Evolutionary conservation across 345 rosid genomes (phyloP).

Genomic region (Carallia pectinifolia): DNA sequence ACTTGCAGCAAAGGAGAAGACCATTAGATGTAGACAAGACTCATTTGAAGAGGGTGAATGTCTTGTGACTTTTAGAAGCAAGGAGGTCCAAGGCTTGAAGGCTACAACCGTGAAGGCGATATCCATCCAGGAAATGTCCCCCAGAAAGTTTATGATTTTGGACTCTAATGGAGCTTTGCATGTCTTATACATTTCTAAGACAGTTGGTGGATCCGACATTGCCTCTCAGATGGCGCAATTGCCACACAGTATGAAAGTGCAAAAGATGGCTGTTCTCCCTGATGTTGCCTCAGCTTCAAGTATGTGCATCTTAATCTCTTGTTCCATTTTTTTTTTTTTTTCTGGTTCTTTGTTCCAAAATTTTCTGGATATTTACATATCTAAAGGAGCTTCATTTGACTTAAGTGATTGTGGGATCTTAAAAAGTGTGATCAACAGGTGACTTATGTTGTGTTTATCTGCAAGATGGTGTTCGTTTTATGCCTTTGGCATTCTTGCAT

Average conservation of each 20-base stretch:
- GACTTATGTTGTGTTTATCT: not conserved
- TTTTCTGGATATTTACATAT: constrained; percentile 9
- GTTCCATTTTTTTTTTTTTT: not conserved
- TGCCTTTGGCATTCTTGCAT: not conserved
- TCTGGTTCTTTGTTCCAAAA: not conserved
- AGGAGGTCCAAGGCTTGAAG: constrained; percentile 29
- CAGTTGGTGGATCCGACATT: constrained; percentile 37
- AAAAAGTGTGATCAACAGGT: not conserved
- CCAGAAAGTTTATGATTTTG: constrained; percentile 55
- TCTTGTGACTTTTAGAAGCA: constrained; percentile 45
- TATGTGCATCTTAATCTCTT: constrained; percentile 35
- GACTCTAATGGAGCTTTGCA: constrained; percentile 60
- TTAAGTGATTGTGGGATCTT: not conserved
- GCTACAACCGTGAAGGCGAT: constrained; percentile 45
- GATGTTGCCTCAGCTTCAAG: constrained; percentile 55
- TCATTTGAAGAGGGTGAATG: constrained; percentile 39
- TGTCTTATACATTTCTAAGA: constrained; percentile 43
- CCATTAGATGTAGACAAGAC: constrained; percentile 47
- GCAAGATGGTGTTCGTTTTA: not conserved
- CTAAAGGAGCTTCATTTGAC: constrained; percentile 2
- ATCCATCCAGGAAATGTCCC: constrained; percentile 57
- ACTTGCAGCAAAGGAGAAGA: constrained; percentile 55
- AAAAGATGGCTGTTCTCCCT: constrained; percentile 61
- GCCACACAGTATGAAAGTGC: constrained; percentile 63
- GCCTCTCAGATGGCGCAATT: constrained; percentile 45